Evolutionary conservation across 768 basidiomycete genomes (phyloP), one percentile per base, ranked within the genome.

Genomic region (Pleurotus platypus): DNA sequence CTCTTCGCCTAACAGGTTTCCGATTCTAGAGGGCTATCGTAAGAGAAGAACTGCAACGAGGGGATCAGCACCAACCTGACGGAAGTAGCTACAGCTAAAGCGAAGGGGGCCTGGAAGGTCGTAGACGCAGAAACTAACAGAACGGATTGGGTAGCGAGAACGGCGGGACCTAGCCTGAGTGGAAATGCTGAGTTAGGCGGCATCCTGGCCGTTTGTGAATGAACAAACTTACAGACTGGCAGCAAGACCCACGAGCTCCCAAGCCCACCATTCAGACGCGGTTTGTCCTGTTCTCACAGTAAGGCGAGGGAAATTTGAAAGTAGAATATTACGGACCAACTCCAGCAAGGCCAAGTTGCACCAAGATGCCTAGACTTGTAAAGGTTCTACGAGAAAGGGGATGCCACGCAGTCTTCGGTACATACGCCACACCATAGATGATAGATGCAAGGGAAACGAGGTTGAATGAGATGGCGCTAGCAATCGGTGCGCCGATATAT

Each of bases 261-360:
- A 96, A 39, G 89, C 87, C 94, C 95, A 98, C 96, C 95, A 98
- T 69, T 97, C 95, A 4, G 84, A 86, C 1, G 90, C 91, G 4
- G 84, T 88, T 69, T 93, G 92, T 0, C 85, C 85, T 78, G 59
- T 45, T 57, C 11, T 5, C 38, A 11, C 13, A 16, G 13, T 2
- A 59, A 42, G 56, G 13, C 12, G 18, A 15, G 9, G 42, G 2
- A 45, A 45, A 45, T n/a, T 24, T 24, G 13, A 30, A 20, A 20
- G 35, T n/a, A 37, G 22, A 58, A 27, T 7, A 16, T 35, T 16
- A 67, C 78, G 48, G 55, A 78, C 86, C 88, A 18, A 92, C 84
- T 8, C 96, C 94, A 8, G 90, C 90, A 3, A 95, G 63, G 0
- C 95, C 92, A 0, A 98, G 78, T 43, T 81, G 83, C 4, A 87